Evolutionary conservation across 1,284 basidiomycete species (phyloP).

Genomic region (Heimioporus retisporus): DNA sequence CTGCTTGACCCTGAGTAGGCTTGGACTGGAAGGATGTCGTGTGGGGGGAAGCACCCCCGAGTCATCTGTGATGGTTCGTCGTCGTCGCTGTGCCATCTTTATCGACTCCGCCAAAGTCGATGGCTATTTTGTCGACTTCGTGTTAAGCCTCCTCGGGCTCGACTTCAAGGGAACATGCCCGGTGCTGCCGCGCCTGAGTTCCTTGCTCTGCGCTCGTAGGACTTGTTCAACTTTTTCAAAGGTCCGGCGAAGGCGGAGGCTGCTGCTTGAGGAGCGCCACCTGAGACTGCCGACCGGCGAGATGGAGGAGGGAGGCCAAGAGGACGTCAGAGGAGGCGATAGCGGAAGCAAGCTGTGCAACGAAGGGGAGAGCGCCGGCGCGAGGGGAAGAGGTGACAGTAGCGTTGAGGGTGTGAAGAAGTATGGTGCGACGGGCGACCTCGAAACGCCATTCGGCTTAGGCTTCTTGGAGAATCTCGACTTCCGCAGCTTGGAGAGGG

Average conservation of each 20-base stretch:
- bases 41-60: too few relatives aligned
- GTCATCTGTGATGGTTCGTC: slow-evolving; percentile 1
- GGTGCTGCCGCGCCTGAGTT: slow-evolving; percentile 58
- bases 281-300: slow-evolving; percentile 72
- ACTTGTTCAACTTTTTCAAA: slow-evolving; percentile 79
- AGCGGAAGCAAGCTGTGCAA: slow-evolving; percentile 68
- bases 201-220: slow-evolving; percentile 70
- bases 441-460: slow-evolving; percentile 77
- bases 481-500: slow-evolving; percentile 68
- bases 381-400: slow-evolving; percentile 30
- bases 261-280: slow-evolving; percentile 68
- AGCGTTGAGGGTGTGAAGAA: slow-evolving; percentile 72
- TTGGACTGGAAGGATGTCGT: too few relatives aligned
- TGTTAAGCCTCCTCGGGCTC: slow-evolving; percentile 86
- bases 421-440: slow-evolving; percentile 74
- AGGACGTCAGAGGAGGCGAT: slow-evolving; percentile 68
- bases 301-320: slow-evolving; percentile 64
- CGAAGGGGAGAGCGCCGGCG: slow-evolving; percentile 48
- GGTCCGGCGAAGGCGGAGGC: slow-evolving; percentile 83
- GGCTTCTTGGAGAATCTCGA: slow-evolving; percentile 66
- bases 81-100: slow-evolving; percentile 33
- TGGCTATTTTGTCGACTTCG: slow-evolving; percentile 76
- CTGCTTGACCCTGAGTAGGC: slow-evolving; percentile 16
- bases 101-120: slow-evolving; percentile 68
- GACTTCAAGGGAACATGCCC: slow-evolving; percentile 66